Evolutionary conservation across 78 protist genomes (phyloP).

Genomic region (Pigoraptor vietnamica): DNA sequence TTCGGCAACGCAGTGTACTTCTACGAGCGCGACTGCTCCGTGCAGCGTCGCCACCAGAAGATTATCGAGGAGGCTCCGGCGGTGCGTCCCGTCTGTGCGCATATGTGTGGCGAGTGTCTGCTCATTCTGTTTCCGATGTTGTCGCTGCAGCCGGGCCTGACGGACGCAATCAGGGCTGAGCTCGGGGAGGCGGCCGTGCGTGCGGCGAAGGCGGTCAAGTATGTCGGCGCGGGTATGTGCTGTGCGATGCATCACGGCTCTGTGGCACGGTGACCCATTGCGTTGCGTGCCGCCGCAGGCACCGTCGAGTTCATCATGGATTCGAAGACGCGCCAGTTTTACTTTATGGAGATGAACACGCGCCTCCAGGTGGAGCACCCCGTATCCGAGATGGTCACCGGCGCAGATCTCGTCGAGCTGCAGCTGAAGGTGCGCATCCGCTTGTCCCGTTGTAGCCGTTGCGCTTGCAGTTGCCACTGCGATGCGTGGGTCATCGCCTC

Average conservation of each 20-base stretch:
- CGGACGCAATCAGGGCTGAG: slow-evolving; percentile 50
- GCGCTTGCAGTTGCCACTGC: too few relatives aligned
- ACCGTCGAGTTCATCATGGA: slow-evolving; percentile 97
- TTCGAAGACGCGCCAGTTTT: slow-evolving; percentile 44
- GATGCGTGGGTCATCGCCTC: too few relatives aligned
- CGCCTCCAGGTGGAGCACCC: slow-evolving; percentile 98
- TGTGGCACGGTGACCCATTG: too few relatives aligned
- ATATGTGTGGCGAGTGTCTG: background rate
- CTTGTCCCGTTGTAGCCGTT: background rate
- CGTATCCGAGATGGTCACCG: slow-evolving; percentile 72
- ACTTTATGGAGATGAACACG: slow-evolving; percentile 98
- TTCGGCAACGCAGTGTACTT: slow-evolving; percentile 82
- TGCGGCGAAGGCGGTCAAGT: slow-evolving; percentile 87
- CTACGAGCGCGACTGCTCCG: slow-evolving; percentile 92
- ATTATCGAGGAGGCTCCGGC: slow-evolving; percentile 96
- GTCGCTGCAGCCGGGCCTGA: background rate
- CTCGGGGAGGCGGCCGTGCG: slow-evolving; percentile 88
- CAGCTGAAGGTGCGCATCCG: slow-evolving; percentile 63
- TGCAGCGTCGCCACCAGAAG: slow-evolving; percentile 96
- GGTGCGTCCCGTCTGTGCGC: background rate
- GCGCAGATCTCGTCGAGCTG: slow-evolving; percentile 91
- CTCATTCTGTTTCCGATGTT: background rate
- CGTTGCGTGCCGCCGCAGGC: slow-evolving; percentile 56
- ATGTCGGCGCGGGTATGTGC: slow-evolving; percentile 84
- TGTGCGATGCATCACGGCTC: too few relatives aligned